These are phyloP conservation scores for Phascolomyces articulosus DNA, from an alignment of 371 early-diverging fungal genomes.

Conservation along the genomic window DNA sequence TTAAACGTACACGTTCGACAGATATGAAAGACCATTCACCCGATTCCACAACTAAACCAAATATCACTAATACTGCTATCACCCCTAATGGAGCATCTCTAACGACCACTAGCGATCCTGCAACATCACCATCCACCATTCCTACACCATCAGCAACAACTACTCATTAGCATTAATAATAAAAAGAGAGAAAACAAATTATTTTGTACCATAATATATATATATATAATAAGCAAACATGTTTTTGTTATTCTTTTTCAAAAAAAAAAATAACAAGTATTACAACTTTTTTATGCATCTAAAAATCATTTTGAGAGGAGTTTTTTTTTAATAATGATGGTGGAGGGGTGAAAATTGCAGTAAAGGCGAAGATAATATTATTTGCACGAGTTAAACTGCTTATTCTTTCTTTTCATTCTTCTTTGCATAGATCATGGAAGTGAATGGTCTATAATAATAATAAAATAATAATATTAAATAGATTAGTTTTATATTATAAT, in stretches of 20 bases:
- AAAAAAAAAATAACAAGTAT: neutral
- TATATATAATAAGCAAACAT: too few relatives aligned
- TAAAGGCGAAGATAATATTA: neutral
- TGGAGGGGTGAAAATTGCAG: neutral
- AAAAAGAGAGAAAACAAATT: too few relatives aligned
- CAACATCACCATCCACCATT: too few relatives aligned
- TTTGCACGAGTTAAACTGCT: neutral
- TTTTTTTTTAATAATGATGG: neutral
- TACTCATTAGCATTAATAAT: too few relatives aligned
- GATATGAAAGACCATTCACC: neutral
- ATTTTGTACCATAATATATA: too few relatives aligned
- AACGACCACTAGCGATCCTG: too few relatives aligned
- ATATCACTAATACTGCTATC: too few relatives aligned
- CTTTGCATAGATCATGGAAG: conserved; percentile 78
- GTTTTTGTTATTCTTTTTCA: too few relatives aligned
- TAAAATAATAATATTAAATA: neutral
- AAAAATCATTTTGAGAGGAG: too few relatives aligned
- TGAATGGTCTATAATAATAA: conserved; percentile 63
- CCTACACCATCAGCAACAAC: too few relatives aligned
- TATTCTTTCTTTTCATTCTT: conserved; percentile 42
- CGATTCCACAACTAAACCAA: neutral
- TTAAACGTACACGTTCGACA: conserved; percentile 17
- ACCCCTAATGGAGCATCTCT: too few relatives aligned
- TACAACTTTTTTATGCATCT: neutral
- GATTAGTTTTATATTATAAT: too few relatives aligned